Conservation (phyloP, 108 stramenopile genomes). For the Licmophora abbreviata region DNA sequence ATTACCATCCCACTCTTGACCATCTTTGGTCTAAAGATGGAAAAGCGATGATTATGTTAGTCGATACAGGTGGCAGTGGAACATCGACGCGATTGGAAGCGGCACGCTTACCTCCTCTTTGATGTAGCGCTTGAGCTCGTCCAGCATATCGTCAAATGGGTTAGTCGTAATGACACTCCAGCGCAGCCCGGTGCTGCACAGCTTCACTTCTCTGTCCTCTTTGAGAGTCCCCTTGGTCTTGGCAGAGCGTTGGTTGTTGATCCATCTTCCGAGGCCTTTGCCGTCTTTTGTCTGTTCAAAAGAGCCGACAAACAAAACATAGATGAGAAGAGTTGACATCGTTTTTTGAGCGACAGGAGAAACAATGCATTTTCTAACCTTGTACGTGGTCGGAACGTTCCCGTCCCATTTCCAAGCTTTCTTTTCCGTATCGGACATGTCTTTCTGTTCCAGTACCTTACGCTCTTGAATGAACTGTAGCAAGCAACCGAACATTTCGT, state of each 20-base stretch:
- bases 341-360: too few species aligned
- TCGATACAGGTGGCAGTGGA: background rate
- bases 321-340: too few species aligned
- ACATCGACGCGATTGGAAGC: background rate
- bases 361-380: too few species aligned
- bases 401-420: constrained; percentile 86
- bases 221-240: constrained; percentile 75
- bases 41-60: constrained; percentile 1
- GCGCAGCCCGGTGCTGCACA: constrained; percentile 73
- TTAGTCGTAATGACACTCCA: constrained; percentile 88
- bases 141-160: constrained; percentile 80
- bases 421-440: constrained; percentile 45
- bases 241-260: constrained; percentile 83
- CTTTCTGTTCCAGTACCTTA: constrained; percentile 38
- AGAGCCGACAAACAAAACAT: too few species aligned
- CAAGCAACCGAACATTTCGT: constrained; percentile 75
- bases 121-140: constrained; percentile 72
- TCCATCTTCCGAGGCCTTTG: constrained; percentile 81
- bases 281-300: constrained; percentile 73
- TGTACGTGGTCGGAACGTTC: constrained; percentile 61
- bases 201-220: constrained; percentile 64
- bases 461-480: constrained; percentile 64
- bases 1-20: constrained; percentile 36
- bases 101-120: too few species aligned
- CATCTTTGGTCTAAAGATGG: constrained; percentile 12